A percentile compares a stretch with the other conserved stretches of the same genome.
These are phyloP conservation scores for Pseudopyrenochaeta lycopersici DNA, from an alignment of 2,329 filamentous ascomycete genomes.

Conservation along the genomic window DNA sequence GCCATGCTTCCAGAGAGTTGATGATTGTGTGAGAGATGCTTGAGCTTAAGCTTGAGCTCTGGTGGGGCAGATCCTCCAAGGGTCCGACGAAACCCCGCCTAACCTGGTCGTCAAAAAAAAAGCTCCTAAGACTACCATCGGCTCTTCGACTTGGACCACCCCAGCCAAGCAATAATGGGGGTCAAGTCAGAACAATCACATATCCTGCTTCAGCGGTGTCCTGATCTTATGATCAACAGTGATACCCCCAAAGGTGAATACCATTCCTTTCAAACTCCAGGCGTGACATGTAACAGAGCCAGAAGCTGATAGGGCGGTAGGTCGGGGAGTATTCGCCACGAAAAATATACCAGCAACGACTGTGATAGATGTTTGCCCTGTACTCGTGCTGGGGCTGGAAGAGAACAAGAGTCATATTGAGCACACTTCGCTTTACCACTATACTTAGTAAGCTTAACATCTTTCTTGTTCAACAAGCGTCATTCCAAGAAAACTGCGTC, in stretches of 20 bases:
- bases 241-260: conserved; percentile 62
- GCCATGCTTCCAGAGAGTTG: conserved; percentile 39
- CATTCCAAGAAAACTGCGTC: background rate
- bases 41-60: conserved; percentile 16
- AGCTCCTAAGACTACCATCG: too few relatives aligned
- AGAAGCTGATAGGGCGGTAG: conserved; percentile 45
- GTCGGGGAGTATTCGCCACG: conserved; percentile 63
- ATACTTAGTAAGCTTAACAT: conserved; percentile 60
- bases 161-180: conserved; percentile 3
- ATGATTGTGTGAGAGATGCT: conserved; percentile 13
- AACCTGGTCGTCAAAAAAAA: too few relatives aligned
- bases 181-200: conserved; percentile 12
- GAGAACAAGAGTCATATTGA: conserved; percentile 61
- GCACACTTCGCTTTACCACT: conserved; percentile 63
- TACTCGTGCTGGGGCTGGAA: conserved; percentile 57
- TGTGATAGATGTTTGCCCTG: conserved; percentile 62
- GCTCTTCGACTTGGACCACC: background rate
- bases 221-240: conserved; percentile 54
- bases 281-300: too few relatives aligned
- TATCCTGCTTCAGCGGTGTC: conserved; percentile 52
- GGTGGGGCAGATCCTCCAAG: conserved; percentile 14
- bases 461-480: background rate
- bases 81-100: background rate
- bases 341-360: conserved; percentile 57
- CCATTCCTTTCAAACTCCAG: too few relatives aligned